These are phyloP conservation scores for Pseudopyrenochaeta lycopersici DNA, from an alignment of 2,329 filamentous ascomycete genomes.

Conservation along the genomic window DNA sequence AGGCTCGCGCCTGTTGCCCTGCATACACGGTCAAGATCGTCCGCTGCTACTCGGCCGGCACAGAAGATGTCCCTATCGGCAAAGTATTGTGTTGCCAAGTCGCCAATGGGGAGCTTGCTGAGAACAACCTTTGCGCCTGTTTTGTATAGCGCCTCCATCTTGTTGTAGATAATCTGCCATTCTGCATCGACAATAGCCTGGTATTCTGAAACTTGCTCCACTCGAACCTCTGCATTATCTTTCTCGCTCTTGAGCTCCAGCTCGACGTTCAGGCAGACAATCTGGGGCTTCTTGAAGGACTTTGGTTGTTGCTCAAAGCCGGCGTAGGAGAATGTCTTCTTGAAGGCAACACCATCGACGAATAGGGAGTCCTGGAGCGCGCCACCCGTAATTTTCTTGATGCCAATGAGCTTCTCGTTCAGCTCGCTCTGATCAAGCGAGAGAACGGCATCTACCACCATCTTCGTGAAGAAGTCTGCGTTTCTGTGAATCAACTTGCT, in stretches of 20 bases:
- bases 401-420: conserved; percentile 96
- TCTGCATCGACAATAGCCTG: conserved; percentile 99
- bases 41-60: conserved; percentile 87
- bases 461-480: conserved; percentile 93
- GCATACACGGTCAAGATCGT: conserved; percentile 95
- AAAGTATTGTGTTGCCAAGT: conserved; percentile 96
- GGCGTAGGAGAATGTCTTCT: conserved; percentile 99
- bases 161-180: conserved; percentile 99
- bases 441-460: conserved; percentile 97
- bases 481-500: conserved; percentile 99
- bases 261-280: conserved; percentile 97
- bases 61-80: conserved; percentile 99
- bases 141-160: conserved; percentile 92
- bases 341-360: conserved; percentile 98
- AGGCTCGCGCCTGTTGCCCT: conserved; percentile 91
- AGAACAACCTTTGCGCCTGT: conserved; percentile 97
- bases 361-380: conserved; percentile 96
- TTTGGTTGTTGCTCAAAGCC: conserved; percentile 99
- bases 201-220: conserved; percentile 98
- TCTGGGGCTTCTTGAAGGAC: conserved; percentile 91
- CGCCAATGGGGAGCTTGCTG: conserved; percentile 95
- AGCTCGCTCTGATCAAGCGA: conserved; percentile 96
- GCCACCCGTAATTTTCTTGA: conserved; percentile 98
- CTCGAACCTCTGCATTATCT: conserved; percentile 97
- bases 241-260: conserved; percentile 98